phyloP scores from a whole-genome alignment of 257 asterid genomes.

The Nicotiana obtusifolia region DNA sequence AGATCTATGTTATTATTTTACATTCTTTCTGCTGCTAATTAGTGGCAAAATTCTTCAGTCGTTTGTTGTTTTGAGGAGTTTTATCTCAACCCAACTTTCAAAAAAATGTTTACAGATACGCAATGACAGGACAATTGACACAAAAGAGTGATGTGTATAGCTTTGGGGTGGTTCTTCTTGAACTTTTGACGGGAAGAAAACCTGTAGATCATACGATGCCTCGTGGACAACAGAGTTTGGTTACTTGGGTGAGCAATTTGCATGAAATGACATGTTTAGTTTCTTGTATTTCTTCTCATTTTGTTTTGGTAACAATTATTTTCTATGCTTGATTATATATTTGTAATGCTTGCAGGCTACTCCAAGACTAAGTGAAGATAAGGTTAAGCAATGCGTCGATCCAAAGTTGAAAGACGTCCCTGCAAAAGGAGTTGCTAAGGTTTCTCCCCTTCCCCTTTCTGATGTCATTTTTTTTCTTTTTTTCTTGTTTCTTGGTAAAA shows the following conservation, averaged over 20 bases:
- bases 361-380: constrained; percentile 86
- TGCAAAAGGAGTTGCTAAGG: constrained; percentile 92
- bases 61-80: background rate
- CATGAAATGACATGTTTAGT: background rate
- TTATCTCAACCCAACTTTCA: background rate
- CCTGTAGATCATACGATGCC: constrained; percentile 97
- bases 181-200: constrained; percentile 86
- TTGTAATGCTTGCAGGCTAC: constrained; percentile 51
- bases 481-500: background rate
- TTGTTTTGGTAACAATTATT: background rate
- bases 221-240: constrained; percentile 90
- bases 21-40: background rate
- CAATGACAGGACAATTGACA: constrained; percentile 93
- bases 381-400: constrained; percentile 84
- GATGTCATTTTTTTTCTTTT: background rate
- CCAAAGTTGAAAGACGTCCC: constrained; percentile 80
- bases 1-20: background rate
- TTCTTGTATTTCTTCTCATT: background rate
- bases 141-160: constrained; percentile 93
- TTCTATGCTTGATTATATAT: background rate
- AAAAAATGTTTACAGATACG: constrained; percentile 46
- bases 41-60: background rate
- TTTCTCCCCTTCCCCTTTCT: constrained; percentile 15
- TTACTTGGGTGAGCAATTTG: constrained; percentile 67
- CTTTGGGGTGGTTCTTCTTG: constrained; percentile 86